These are phyloP conservation scores for Marchantia paleacea DNA, from an alignment of 225 moss, liverwort and hornwort genomes.

Conservation along the genomic window DNA sequence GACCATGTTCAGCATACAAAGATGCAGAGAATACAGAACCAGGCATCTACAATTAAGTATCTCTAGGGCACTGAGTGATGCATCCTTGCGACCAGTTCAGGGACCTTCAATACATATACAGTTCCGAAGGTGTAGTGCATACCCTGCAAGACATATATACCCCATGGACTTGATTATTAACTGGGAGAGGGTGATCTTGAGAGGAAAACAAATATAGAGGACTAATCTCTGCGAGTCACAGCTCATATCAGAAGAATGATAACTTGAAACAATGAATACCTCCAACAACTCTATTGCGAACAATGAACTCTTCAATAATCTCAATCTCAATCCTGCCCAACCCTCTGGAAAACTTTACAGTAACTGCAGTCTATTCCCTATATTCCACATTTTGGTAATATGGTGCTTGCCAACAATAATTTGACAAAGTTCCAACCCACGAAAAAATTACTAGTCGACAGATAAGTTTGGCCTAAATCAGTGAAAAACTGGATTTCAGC, in stretches of 20 bases:
- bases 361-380: slow-evolving; percentile 1
- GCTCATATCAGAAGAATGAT: not conserved
- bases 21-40: no score
- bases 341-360: not conserved
- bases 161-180: not conserved
- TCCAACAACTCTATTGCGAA: not conserved
- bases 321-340: not conserved
- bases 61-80: no score
- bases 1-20: no score
- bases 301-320: not conserved
- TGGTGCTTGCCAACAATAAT: not conserved
- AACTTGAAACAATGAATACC: not conserved
- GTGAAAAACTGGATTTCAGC: not conserved
- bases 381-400: not conserved
- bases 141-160: not conserved
- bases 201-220: not conserved
- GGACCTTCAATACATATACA: not conserved
- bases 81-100: not conserved
- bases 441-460: not conserved
- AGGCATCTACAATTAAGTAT: no score
- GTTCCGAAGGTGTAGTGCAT: not conserved
- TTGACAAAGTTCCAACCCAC: not conserved
- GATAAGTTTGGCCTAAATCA: not conserved
- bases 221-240: not conserved
- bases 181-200: not conserved